Conservation (phyloP, 2,329 filamentous ascomycete genomes). For the Cercospora citrullina region DNA sequence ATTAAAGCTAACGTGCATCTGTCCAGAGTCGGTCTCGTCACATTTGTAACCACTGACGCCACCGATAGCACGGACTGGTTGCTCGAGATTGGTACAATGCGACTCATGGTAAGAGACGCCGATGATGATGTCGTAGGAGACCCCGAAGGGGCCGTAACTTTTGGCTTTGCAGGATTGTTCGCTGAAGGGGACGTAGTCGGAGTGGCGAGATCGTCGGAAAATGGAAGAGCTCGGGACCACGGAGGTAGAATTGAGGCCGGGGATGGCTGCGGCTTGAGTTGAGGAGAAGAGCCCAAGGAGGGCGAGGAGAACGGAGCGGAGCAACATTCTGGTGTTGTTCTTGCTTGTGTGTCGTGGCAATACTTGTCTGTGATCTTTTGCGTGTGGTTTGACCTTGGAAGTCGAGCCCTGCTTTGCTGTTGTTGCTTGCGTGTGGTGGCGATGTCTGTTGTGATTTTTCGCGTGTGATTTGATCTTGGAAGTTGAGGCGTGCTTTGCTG, state of each 20-base stretch:
- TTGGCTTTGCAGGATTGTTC: not conserved
- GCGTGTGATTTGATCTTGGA: not conserved
- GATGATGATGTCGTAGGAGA: not conserved
- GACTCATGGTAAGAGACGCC: not conserved
- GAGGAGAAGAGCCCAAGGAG: not conserved
- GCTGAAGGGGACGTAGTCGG: not conserved
- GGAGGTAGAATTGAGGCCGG: not conserved
- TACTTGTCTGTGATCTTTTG: not conserved
- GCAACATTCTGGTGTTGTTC: not conserved
- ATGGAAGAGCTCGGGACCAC: not conserved
- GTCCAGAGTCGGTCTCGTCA: not conserved
- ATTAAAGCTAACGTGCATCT: not conserved
- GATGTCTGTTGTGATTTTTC: not conserved
- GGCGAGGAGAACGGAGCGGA: not conserved
- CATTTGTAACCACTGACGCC: not conserved
- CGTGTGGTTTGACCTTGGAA: not conserved
- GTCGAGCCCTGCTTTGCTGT: not conserved
- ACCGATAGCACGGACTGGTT: not conserved
- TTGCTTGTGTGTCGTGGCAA: not conserved
- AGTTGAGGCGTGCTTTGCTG: not conserved
- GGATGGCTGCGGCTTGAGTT: not conserved
- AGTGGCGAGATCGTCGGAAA: not conserved
- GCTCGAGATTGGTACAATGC: not conserved
- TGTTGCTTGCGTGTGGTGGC: not conserved
- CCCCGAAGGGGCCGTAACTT: not conserved